These are phyloP conservation scores for Naematelia aurantialba DNA, from an alignment of 768 basidiomycete species.

Conservation along the genomic window DNA sequence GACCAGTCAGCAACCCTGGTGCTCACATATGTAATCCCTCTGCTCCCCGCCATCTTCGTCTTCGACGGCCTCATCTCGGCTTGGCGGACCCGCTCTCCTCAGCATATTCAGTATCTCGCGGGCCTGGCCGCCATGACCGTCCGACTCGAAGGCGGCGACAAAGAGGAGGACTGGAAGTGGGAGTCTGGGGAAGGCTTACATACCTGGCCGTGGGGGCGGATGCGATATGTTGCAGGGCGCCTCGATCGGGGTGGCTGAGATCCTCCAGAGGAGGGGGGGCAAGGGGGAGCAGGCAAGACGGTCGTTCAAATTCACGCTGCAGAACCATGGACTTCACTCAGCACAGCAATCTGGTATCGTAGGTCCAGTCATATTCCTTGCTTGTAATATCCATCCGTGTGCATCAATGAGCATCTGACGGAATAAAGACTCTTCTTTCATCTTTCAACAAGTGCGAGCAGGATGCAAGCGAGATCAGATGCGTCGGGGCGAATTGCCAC, in stretches of 20 bases:
- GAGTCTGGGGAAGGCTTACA: slow-evolving; percentile 30
- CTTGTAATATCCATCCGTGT: no score
- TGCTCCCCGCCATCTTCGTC: slow-evolving; percentile 43
- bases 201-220: slow-evolving; percentile 29
- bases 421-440: no score
- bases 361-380: no score
- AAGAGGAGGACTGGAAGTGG: slow-evolving; percentile 38
- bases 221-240: slow-evolving; percentile 31
- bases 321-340: no score
- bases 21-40: slow-evolving; percentile 46
- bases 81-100: slow-evolving; percentile 32
- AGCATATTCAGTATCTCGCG: slow-evolving; percentile 28
- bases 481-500: no score
- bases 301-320: background rate
- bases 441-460: no score
- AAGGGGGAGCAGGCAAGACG: background rate
- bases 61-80: slow-evolving; percentile 43
- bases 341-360: no score
- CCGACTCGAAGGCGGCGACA: slow-evolving; percentile 26
- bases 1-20: slow-evolving; percentile 31
- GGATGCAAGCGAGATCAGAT: no score
- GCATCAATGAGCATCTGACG: no score
- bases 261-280: background rate
- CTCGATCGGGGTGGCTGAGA: slow-evolving; percentile 6
- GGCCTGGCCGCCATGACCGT: slow-evolving; percentile 19